Base-by-base conservation (phyloP, 768 basidiomycete species). In the Punctularia strigosozonata region DNA sequence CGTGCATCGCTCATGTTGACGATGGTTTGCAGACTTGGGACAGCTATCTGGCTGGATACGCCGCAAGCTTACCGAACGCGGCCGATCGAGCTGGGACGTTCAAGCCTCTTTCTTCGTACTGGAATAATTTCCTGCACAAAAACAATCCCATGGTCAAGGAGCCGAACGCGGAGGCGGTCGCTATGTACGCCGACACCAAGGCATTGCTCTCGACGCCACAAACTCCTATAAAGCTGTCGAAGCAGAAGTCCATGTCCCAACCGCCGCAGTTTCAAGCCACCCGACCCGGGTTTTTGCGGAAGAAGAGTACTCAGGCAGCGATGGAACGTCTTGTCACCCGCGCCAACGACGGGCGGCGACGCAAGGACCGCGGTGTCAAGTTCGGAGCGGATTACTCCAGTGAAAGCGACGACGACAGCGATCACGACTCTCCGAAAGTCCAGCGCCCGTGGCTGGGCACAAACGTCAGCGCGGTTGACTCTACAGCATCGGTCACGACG, bases 1-100 rank as follows among this genome's bases (percentile, higher is more conserved):
- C 10, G 19, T 5, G 13, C 10, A 15, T 10, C 23, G 13, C 1
- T 40, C 36, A 21, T 43, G n/a, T 32, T 33, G 31, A 33, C 38
- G 24, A 21, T 37, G 14, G 20, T 10, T 7, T 14, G 6, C 39
- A 80, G 77, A 77, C 77, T 62, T 84, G 79, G 79, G 77, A 82
- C 46, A 61, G 56, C 17, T 81, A 77, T 43, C 69, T 84, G 17
- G 67, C 75, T 3, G 64, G 70, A 20, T 81, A 79, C 42, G 58
- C 71, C 4, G 50, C 66, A 17, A 66, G 65, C 38, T 64, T 78
- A 17, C 77, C 79, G 7, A 55, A 50, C 40, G 46, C 48, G 22
- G 32, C 43, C 24, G 60, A 70, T 39, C 65, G 78, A 22, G 71
- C 77, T 3, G 79, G 79, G 1, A 62, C 55, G 0, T 81, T 80